Evolutionary conservation across 345 rosid genomes (phyloP).

Genomic region (Corymbia maculata): DNA sequence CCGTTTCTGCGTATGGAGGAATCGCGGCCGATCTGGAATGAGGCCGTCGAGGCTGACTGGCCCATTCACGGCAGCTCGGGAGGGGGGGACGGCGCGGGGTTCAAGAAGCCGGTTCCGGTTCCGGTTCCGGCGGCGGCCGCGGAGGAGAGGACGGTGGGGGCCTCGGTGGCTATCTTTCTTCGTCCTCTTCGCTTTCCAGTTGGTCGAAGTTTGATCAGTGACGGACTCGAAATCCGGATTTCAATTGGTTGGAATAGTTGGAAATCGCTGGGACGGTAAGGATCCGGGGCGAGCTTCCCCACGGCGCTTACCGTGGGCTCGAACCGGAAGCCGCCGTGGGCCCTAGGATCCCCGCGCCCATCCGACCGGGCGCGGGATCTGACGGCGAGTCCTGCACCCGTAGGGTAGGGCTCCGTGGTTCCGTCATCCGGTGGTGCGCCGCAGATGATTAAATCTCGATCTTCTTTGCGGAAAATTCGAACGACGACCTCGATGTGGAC

Average conservation of each 20-base stretch:
- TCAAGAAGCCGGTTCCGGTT: not conserved
- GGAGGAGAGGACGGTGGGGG: not conserved
- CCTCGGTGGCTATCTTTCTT: not conserved
- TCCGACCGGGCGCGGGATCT: not conserved
- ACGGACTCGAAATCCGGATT: conserved; percentile 30
- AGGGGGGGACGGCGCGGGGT: not conserved
- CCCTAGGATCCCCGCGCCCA: not conserved
- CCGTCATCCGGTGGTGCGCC: not conserved
- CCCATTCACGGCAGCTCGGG: conserved; percentile 43
- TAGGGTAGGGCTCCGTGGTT: not conserved
- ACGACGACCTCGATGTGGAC: not conserved
- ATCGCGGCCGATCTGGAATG: conserved; percentile 28
- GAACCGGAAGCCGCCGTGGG: not conserved
- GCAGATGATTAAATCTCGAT: not conserved
- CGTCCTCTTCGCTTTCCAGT: not conserved
- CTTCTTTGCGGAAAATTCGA: not conserved
- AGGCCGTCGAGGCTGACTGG: conserved; percentile 59
- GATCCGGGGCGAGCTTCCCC: not conserved
- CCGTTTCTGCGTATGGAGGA: conserved; percentile 8
- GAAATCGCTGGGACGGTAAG: not conserved
- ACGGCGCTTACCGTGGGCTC: not conserved
- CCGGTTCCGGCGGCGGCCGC: not conserved
- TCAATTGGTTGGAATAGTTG: conserved; percentile 3
- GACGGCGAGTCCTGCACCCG: not conserved
- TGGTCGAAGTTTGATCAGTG: conserved; percentile 2